Conservation (phyloP, 2,329 filamentous ascomycete species). For the Teratosphaeria pseudoeucalypti region DNA sequence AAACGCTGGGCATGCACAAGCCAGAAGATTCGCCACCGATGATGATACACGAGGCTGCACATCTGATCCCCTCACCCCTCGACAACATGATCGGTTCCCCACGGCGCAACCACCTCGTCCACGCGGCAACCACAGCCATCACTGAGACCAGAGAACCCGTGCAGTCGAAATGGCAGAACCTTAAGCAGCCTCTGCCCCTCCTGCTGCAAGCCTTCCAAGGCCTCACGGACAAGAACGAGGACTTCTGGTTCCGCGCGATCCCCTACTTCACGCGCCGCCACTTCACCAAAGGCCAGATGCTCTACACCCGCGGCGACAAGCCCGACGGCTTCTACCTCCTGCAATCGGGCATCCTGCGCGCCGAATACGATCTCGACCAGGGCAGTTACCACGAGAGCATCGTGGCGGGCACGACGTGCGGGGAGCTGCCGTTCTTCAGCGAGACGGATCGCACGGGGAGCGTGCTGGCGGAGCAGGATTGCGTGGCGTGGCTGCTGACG, state of each 20-base stretch:
- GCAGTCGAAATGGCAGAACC: constrained; percentile 65
- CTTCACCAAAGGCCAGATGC: constrained; percentile 56
- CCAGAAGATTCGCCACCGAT: constrained; percentile 37
- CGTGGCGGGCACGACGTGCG: constrained; percentile 86
- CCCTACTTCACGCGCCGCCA: constrained; percentile 64
- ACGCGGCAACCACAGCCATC: constrained; percentile 67
- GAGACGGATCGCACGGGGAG: constrained; percentile 81
- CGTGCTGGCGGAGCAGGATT: constrained; percentile 60
- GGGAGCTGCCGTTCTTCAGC: constrained; percentile 91
- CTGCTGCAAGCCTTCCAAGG: constrained; percentile 94
- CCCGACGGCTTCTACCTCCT: constrained; percentile 83
- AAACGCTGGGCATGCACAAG: constrained; percentile 29
- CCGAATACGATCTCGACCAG: constrained; percentile 84
- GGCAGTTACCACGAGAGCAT: constrained; percentile 85
- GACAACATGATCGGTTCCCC: constrained; percentile 55
- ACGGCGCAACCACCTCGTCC: constrained; percentile 63
- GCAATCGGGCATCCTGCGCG: constrained; percentile 77
- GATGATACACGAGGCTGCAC: constrained; percentile 6
- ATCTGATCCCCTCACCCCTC: constrained; percentile 10
- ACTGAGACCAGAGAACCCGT: constrained; percentile 42
- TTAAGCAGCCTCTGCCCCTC: constrained; percentile 80
- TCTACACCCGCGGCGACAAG: constrained; percentile 66
- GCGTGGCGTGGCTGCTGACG: constrained; percentile 73
- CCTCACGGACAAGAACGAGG: constrained; percentile 73
- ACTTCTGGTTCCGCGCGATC: constrained; percentile 82